Conservation (phyloP, 495 filamentous ascomycete species). For the Annulohypoxylon moriforme region DNA sequence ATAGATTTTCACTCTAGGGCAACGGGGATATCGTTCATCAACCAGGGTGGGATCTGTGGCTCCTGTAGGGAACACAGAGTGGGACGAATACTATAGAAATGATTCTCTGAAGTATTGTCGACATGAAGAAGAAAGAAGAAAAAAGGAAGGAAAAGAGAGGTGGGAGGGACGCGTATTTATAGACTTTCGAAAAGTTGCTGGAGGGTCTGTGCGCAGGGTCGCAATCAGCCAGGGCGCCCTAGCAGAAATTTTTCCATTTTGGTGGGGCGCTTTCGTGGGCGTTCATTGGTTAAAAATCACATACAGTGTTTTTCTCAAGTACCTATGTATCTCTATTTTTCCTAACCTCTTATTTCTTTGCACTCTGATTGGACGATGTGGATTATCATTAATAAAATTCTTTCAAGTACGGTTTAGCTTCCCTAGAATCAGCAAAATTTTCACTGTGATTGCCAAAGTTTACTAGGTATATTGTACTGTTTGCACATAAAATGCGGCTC, state of each 20-base stretch:
- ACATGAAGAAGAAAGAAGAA: slow-evolving; percentile 51
- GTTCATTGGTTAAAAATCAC: not conserved
- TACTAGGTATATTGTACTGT: not conserved
- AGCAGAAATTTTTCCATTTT: not conserved
- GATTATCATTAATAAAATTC: not conserved
- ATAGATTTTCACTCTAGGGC: slow-evolving; percentile 67
- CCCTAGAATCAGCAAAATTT: not conserved
- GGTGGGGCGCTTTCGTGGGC: not conserved
- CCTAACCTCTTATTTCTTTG: not conserved
- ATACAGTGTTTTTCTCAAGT: not conserved
- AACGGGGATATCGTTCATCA: slow-evolving; percentile 70
- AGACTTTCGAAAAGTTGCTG: slow-evolving; percentile 19
- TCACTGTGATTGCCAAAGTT: not conserved
- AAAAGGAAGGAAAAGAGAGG: slow-evolving; percentile 31
- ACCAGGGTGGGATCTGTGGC: slow-evolving; percentile 72
- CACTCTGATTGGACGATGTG: not conserved
- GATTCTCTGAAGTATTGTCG: slow-evolving; percentile 61
- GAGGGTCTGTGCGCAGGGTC: not conserved
- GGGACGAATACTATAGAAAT: slow-evolving; percentile 90
- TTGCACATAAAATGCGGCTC: not conserved
- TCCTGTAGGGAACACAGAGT: slow-evolving; percentile 81
- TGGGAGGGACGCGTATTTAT: slow-evolving; percentile 46
- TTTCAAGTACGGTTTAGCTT: not conserved
- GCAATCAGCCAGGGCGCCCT: slow-evolving; percentile 12
- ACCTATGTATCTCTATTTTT: not conserved